These are phyloP conservation scores for Mortierella polycephala DNA, from an alignment of 371 early-diverging fungal genomes.

Conservation along the genomic window DNA sequence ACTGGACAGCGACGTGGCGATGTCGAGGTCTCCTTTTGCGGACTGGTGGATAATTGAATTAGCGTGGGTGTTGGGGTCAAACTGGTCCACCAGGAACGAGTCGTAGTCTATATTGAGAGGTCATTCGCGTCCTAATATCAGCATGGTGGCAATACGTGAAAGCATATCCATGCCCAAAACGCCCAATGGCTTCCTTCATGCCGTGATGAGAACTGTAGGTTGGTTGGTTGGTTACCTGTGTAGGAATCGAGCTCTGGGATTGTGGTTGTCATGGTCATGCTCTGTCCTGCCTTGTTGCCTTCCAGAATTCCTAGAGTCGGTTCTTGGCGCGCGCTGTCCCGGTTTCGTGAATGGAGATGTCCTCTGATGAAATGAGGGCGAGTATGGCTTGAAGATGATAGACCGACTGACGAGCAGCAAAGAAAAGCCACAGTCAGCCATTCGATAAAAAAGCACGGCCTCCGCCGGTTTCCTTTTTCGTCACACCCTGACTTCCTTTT, in stretches of 20 bases:
- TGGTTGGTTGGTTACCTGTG: constrained; percentile 17
- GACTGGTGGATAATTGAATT: constrained; percentile 64
- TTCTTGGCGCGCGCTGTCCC: background rate
- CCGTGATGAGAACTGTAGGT: no score
- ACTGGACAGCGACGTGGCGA: constrained; percentile 74
- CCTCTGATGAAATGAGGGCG: background rate
- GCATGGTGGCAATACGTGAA: no score
- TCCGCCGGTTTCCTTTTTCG: background rate
- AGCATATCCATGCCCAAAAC: no score
- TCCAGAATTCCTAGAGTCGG: background rate
- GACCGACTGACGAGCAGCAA: background rate
- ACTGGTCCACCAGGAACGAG: constrained; percentile 66
- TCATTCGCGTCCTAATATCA: background rate
- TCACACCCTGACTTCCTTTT: background rate
- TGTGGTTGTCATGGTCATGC: constrained; percentile 27
- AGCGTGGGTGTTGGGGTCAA: constrained; percentile 70
- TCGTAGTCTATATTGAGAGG: constrained; percentile 60
- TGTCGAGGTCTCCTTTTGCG: constrained; percentile 66
- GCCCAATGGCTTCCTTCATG: no score
- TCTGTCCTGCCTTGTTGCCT: background rate
- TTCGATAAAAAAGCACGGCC: background rate
- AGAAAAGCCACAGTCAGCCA: background rate
- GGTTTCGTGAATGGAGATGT: background rate
- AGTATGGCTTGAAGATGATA: background rate
- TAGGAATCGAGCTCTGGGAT: constrained; percentile 49